Conservation (phyloP, 1,284 basidiomycete genomes). For the Ceratobasidium sp. region DNA sequence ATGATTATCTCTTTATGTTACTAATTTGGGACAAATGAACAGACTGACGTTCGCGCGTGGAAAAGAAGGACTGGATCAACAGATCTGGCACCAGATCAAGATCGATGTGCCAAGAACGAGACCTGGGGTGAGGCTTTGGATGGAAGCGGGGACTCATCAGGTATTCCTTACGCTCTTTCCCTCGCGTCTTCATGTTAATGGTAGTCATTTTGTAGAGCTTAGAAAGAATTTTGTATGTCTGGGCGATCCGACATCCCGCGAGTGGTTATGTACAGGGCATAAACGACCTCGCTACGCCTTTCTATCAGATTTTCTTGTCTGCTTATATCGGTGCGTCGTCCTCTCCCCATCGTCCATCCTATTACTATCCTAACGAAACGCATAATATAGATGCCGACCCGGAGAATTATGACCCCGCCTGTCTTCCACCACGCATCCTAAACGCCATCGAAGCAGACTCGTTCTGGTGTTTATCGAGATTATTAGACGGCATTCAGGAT, state of each 20-base stretch:
- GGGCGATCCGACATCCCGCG: slow-evolving; percentile 97
- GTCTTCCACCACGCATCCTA: slow-evolving; percentile 78
- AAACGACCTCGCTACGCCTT: slow-evolving; percentile 95
- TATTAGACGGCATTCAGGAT: slow-evolving; percentile 96
- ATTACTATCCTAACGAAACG: slow-evolving; percentile 40
- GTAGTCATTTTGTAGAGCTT: slow-evolving; percentile 85
- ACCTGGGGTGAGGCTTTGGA: slow-evolving; percentile 94
- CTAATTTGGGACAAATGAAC: not conserved
- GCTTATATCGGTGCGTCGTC: slow-evolving; percentile 90
- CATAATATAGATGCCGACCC: slow-evolving; percentile 81
- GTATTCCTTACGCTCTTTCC: slow-evolving; percentile 65
- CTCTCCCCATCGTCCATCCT: too few relatives aligned
- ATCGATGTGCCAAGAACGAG: slow-evolving; percentile 95
- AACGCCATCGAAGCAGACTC: slow-evolving; percentile 93
- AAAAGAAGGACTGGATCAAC: slow-evolving; percentile 85
- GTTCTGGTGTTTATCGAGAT: slow-evolving; percentile 95
- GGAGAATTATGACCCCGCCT: slow-evolving; percentile 83
- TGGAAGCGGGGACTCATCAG: slow-evolving; percentile 86
- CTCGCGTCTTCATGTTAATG: too few relatives aligned
- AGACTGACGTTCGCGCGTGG: slow-evolving; percentile 88
- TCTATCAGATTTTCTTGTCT: slow-evolving; percentile 93
- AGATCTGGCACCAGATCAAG: slow-evolving; percentile 98
- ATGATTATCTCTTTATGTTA: not conserved
- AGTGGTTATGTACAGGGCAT: slow-evolving; percentile 98
- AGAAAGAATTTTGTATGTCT: slow-evolving; percentile 94